Evolutionary conservation across 345 rosid species (phyloP), one percentile per base, ranked within the genome.

Genomic region (Physaria fendleri): DNA sequence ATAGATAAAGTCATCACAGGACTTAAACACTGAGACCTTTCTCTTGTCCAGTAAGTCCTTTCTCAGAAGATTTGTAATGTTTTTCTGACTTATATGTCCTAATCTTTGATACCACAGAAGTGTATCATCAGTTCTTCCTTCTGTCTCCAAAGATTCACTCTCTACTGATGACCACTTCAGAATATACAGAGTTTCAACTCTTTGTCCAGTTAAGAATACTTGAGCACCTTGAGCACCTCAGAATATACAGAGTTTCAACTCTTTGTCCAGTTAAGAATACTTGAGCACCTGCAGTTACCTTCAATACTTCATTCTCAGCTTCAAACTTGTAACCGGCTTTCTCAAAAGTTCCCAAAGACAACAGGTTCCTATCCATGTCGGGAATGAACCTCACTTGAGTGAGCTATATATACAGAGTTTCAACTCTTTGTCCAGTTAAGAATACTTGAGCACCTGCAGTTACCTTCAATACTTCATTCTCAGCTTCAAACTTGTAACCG

Each of bases 361-460:
- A 8, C 1, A 28, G 2, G 2, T 28, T 28, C 8, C 9, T 7
- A 8, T 28, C 7, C 30, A 28, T 28, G 1, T 28, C 9, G 8
- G 30, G 30, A 2, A 7, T 28, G 9, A 6, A 28, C 2, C 30
- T 28, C 9, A 28, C 30, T 6, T 28, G 1, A 1, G 30, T 28
- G 2, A 28, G 30, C n/a, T n/a, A n/a, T n/a, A n/a, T n/a, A n/a
- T n/a, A n/a, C n/a, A n/a, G 5, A 4, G n/a, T 41, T 0, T 4
- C 4, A 1, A 5, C 0, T 8, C 0, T 0, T 0, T 17, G 12
- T 9, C 18, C n/a, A n/a, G n/a, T n/a, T n/a, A n/a, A n/a, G n/a
- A n/a, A n/a, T n/a, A n/a, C n/a, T n/a, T n/a, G n/a, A n/a, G n/a
- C n/a, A n/a, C n/a, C n/a, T n/a, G n/a, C n/a, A n/a, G n/a, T 40